Base-by-base conservation (phyloP, 345 rosid species). In the Gossypioides kirkii region DNA sequence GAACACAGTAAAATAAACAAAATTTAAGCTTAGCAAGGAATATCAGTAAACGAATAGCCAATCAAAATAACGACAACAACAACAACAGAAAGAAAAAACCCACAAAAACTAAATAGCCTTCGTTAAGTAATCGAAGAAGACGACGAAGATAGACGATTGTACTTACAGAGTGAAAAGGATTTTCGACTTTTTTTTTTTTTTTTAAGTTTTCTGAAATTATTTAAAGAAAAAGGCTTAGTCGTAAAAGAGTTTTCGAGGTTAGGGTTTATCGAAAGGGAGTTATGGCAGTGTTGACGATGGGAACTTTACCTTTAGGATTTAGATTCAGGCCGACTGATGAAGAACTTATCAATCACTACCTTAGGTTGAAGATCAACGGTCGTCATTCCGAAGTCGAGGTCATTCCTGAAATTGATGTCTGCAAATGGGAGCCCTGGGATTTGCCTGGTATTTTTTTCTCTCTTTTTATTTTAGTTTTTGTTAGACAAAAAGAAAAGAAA, bases 381-480 rank as follows among this genome's bases (percentile, higher is more conserved):
- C 91, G 87, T 70, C 76, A 87, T 82, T 86, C 88, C 43, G 92
- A 91, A 73, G 95, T 94, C 23, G 71, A 87, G 45, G 91, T 94
- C 43, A 87, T 94, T 63, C 89, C 86, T 20, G 98, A 92, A 77
- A 74, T 94, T 72, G 98, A 94, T 74, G 87, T 94, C 69, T 94
- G 98, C 89, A 91, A 88, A 82, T 85, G 91, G 89, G 97, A 94
- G 80, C 97, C 98, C 61, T 94, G 98, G 97, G 97, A 94, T 82
- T 85, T 94, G 68, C 97, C 98, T 66, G 89, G 97, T 89, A 73
- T 65, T 70, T 63, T 65, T 70, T 53, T 64, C 26, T 50, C 17
- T 3, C 32, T 38, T 41, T 74, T 52, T 72, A 17, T 38, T 73
- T 54, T 28, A 16, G 38, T 46, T 75, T 46, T 36, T 22, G 3